phyloP scores from a whole-genome alignment of 1,284 basidiomycete species.

The Ustilago sp. region DNA sequence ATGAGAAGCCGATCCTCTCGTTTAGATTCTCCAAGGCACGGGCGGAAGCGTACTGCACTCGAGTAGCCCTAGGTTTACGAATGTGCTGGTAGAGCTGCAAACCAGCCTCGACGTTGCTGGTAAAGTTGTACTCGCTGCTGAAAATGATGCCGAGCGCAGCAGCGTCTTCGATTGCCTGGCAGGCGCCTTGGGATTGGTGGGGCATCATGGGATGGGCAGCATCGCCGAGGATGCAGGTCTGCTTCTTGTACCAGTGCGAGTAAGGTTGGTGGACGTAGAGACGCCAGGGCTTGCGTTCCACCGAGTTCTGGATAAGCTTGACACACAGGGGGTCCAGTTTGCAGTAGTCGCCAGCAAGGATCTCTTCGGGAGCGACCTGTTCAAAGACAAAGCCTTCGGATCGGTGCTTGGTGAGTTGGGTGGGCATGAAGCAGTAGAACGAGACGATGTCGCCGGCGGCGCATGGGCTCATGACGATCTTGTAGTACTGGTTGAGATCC shows the following conservation, averaged over 20 bases:
- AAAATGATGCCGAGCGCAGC: conserved; percentile 51
- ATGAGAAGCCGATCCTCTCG: conserved; percentile 70
- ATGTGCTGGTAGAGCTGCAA: conserved; percentile 70
- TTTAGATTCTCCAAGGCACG: conserved; percentile 70
- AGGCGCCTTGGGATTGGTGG: conserved; percentile 51
- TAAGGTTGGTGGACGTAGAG: conserved; percentile 70
- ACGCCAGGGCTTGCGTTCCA: conserved; percentile 68
- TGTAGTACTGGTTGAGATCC: conserved; percentile 67
- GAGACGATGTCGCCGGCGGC: conserved; percentile 68
- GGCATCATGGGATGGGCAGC: conserved; percentile 55
- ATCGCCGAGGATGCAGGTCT: conserved; percentile 67
- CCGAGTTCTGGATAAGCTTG: conserved; percentile 66
- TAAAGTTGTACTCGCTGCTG: conserved; percentile 55
- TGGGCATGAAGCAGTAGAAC: conserved; percentile 68
- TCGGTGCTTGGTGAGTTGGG: conserved; percentile 70
- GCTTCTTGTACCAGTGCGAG: conserved; percentile 67
- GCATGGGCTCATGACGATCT: conserved; percentile 71
- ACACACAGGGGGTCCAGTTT: conserved; percentile 68
- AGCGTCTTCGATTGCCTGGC: conserved; percentile 51
- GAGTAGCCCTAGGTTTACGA: conserved; percentile 70
- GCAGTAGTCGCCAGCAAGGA: conserved; percentile 67
- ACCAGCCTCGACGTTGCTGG: conserved; percentile 62
- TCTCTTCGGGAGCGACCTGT: conserved; percentile 67
- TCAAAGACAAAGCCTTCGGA: conserved; percentile 70
- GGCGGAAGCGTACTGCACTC: conserved; percentile 68